Conservation (phyloP, 2,329 filamentous ascomycete genomes). For the Salinomyces thailandicus region DNA sequence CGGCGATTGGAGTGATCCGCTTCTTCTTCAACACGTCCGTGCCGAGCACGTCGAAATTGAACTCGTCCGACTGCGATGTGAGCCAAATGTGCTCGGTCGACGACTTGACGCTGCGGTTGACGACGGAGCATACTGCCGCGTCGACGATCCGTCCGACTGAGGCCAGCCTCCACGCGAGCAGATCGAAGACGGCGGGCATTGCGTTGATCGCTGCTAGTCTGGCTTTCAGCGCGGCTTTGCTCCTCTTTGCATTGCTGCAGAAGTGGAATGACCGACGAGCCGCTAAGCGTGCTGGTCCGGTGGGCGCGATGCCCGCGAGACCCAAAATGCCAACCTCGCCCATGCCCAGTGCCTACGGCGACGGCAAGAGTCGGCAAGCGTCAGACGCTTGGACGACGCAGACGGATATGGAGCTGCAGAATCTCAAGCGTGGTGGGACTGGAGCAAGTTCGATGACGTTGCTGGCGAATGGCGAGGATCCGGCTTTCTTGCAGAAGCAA, state of each 20-base stretch:
- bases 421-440: conserved; percentile 1
- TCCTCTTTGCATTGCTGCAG: conserved; percentile 7
- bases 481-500: conserved; percentile 2
- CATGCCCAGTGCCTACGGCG: conserved; percentile 1
- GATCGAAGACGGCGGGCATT: conserved; percentile 5
- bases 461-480: background rate
- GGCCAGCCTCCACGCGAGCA: background rate
- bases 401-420: conserved; percentile 6
- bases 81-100: conserved; percentile 17
- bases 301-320: background rate
- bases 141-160: conserved; percentile 3
- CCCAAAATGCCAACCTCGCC: conserved; percentile 7
- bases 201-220: conserved; percentile 6
- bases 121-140: conserved; percentile 7
- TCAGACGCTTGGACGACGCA: conserved; percentile 6
- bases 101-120: conserved; percentile 17
- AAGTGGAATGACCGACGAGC: conserved; percentile 4
- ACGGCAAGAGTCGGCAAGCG: background rate
- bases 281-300: background rate
- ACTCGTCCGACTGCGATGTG: conserved; percentile 9
- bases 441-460: conserved; percentile 2
- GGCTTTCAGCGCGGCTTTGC: conserved; percentile 8
- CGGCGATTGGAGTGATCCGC: conserved; percentile 37
- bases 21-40: conserved; percentile 42
- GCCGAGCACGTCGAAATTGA: conserved; percentile 22